Conservation (phyloP, 2,329 filamentous ascomycete genomes). For the Rhynchosporium graminicola region DNA sequence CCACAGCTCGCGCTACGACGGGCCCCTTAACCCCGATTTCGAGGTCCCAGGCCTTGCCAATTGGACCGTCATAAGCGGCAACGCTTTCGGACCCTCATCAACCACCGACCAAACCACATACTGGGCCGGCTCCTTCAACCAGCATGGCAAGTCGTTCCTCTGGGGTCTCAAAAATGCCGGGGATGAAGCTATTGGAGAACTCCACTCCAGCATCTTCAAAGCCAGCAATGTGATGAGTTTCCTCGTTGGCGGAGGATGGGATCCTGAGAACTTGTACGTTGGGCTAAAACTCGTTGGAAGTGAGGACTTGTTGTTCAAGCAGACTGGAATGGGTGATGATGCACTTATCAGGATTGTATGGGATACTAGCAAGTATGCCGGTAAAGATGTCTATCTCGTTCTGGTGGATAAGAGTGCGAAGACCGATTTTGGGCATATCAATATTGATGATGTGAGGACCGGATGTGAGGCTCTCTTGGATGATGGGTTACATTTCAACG, state of each 20-base stretch:
- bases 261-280: slow-evolving; percentile 38
- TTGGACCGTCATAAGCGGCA: neutral
- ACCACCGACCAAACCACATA: slow-evolving; percentile 22
- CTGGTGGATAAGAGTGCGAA: slow-evolving; percentile 35
- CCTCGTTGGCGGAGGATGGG: slow-evolving; percentile 40
- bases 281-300: slow-evolving; percentile 37
- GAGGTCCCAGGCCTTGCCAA: neutral
- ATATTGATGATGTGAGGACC: slow-evolving; percentile 40
- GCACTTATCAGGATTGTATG: slow-evolving; percentile 39
- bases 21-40: slow-evolving; percentile 2
- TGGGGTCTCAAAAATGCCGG: slow-evolving; percentile 35
- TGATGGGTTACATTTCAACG: slow-evolving; percentile 36
- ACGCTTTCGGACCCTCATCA: neutral
- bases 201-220: slow-evolving; percentile 38
- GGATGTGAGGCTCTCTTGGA: slow-evolving; percentile 36
- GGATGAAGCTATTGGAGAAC: slow-evolving; percentile 36
- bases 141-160: slow-evolving; percentile 35
- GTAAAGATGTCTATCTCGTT: slow-evolving; percentile 30
- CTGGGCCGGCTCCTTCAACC: slow-evolving; percentile 39
- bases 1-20: neutral
- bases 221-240: slow-evolving; percentile 40
- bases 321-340: slow-evolving; percentile 40
- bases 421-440: slow-evolving; percentile 35
- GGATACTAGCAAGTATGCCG: slow-evolving; percentile 39
- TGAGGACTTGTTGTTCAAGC: slow-evolving; percentile 35